Evolutionary conservation across 2,329 filamentous ascomycete species (phyloP), one percentile per base, ranked within the genome.

Genomic region (Cercospora nicotianae): DNA sequence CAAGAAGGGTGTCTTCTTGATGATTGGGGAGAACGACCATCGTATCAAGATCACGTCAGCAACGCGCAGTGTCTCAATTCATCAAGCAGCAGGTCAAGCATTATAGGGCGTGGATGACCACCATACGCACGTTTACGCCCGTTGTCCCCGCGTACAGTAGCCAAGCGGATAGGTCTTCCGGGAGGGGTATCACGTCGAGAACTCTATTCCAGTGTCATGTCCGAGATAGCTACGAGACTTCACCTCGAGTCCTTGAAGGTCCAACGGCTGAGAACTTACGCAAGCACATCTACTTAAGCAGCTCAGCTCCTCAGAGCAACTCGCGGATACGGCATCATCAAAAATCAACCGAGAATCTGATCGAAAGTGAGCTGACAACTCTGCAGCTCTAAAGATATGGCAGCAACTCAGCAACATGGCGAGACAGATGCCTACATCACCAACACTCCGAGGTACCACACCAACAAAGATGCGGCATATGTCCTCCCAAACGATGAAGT

Each of bases 401-500:
- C 58, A 42, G 8, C 33, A 30, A 20, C 59, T 23, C 58, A 39
- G 59, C 26, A 8, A n/a, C 16, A 33, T 5, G n/a, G 20, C 33
- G 39, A 30, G 18, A 7, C 26, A 33, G 55, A 58, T 39, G 57
- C 66, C 18, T 68, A 66, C 57, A 51, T 63, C 45, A 36, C 48
- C 57, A 39, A 67, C 30, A 59, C 53, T 20, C 67, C 60, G 10
- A 61, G 55, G 7, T 69, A 64, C 20, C 64, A 69, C 63, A 65
- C 51, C 58, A 65, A 67, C 62, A 69, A 67, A 63, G 42, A 60
- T 33, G 59, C 65, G 3, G 65, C 62, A 12, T 65, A 67, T 18
- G 57, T 67, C n/a, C 65, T 67, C 6, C 68, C 65, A 4, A 73
- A 73, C 26, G 69, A 67, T 23, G 13, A 65, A 23, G 60, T 66